Evolutionary conservation across 495 filamentous ascomycete species (phyloP).

Genomic region (Sordaria brevicollis): DNA sequence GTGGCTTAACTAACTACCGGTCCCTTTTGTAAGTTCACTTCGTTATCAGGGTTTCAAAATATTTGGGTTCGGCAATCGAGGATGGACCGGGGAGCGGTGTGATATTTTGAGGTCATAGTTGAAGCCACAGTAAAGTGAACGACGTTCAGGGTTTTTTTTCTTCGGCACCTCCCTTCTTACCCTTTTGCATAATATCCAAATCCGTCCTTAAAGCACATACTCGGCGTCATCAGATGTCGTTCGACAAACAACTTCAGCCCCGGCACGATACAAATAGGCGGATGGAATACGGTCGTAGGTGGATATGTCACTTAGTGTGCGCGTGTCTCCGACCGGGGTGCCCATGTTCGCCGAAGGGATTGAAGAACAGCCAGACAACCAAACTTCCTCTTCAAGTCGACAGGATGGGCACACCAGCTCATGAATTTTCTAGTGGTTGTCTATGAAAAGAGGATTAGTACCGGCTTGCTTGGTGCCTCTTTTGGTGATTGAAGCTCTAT

Average conservation of each 20-base stretch:
- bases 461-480: not conserved
- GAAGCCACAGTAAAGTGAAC: not conserved
- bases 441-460: not conserved
- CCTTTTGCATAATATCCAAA: not conserved
- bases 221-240: not conserved
- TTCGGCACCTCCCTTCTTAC: not conserved
- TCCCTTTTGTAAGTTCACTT: not conserved
- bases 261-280: not conserved
- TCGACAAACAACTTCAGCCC: not conserved
- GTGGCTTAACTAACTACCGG: not conserved
- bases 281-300: not conserved
- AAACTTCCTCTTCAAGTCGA: not conserved
- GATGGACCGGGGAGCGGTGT: not conserved
- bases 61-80: not conserved
- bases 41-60: not conserved
- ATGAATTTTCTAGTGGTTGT: not conserved
- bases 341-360: not conserved
- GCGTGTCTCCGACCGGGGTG: not conserved
- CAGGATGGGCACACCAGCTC: not conserved
- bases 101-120: not conserved
- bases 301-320: not conserved
- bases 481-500: not conserved
- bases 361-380: not conserved
- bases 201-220: not conserved
- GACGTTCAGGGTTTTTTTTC: not conserved